phyloP scores from a whole-genome alignment of 2,329 filamentous ascomycete species.

The Trichoderma pleuroti region DNA sequence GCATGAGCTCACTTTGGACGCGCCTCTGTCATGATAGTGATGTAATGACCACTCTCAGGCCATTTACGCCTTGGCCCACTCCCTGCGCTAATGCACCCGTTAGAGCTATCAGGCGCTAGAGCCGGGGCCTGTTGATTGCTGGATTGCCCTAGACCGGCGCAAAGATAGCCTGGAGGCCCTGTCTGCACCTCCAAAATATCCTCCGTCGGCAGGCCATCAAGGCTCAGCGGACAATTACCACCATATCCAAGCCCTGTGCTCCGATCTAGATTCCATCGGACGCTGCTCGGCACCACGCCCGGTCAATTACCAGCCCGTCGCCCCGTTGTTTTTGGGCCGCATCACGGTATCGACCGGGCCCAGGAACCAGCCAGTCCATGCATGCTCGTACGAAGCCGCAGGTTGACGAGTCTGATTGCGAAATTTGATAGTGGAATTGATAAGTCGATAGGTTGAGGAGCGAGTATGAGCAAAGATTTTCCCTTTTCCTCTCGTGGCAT shows the following conservation, averaged over 20 bases:
- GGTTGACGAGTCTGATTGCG: neutral
- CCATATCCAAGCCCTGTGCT: neutral
- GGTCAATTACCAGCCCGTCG: conserved; percentile 4
- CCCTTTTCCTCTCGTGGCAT: neutral
- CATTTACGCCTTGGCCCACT: conserved; percentile 8
- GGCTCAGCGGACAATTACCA: neutral
- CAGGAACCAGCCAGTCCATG: neutral
- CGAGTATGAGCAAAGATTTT: conserved; percentile 2
- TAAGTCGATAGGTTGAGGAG: conserved; percentile 2
- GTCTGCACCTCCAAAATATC: neutral
- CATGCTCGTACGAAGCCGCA: neutral
- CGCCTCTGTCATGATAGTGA: conserved; percentile 17
- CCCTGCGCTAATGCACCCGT: conserved; percentile 6
- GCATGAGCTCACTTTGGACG: conserved; percentile 11
- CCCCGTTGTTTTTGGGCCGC: neutral
- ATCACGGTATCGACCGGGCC: neutral
- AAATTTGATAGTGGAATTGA: neutral
- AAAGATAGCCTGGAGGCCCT: neutral
- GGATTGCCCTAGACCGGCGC: too few relatives aligned
- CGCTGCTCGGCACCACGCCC: neutral
- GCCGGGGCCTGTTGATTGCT: neutral
- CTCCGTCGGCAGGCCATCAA: neutral
- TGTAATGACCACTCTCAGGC: conserved; percentile 6
- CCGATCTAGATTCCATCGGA: conserved; percentile 5
- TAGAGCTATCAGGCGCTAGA: neutral